phyloP scores from a whole-genome alignment of 1,284 basidiomycete genomes.

The Rhodotorula sp. region DNA sequence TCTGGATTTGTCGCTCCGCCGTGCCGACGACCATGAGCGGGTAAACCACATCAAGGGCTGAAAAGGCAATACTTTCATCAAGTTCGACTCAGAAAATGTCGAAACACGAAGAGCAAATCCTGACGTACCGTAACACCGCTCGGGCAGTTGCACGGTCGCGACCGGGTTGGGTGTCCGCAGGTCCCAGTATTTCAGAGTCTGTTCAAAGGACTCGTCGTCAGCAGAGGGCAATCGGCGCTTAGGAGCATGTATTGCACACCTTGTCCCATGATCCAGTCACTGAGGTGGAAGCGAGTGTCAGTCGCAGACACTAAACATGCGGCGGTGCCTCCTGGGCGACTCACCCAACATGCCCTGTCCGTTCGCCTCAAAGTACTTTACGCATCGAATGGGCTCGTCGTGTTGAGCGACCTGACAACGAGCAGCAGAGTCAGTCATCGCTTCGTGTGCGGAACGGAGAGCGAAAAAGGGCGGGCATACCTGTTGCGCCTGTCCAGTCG shows the following conservation, averaged over 20 bases:
- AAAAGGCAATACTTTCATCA: constrained; percentile 27
- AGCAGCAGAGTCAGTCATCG: not conserved
- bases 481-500: constrained; percentile 57
- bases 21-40: constrained; percentile 93
- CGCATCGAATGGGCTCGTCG: constrained; percentile 72
- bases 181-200: constrained; percentile 78
- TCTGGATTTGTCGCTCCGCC: constrained; percentile 83
- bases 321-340: not conserved
- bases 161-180: constrained; percentile 69
- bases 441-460: not conserved
- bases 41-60: constrained; percentile 72
- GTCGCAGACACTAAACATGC: too few relatives aligned
- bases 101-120: not conserved
- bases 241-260: constrained; percentile 51
- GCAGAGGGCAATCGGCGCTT: not conserved
- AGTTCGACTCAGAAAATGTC: too few relatives aligned
- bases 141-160: constrained; percentile 74
- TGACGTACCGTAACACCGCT: constrained; percentile 67
- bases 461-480: not conserved
- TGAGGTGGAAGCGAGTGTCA: not conserved
- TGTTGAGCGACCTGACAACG: constrained; percentile 70
- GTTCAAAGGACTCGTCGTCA: not conserved
- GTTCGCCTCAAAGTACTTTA: constrained; percentile 72
- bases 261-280: constrained; percentile 92
- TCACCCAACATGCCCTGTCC: constrained; percentile 42